A percentile compares a stretch with the other conserved stretches of the same genome.
These are phyloP conservation scores for Penicillium malachiteum DNA, from an alignment of 495 filamentous ascomycete species.

Conservation along the genomic window DNA sequence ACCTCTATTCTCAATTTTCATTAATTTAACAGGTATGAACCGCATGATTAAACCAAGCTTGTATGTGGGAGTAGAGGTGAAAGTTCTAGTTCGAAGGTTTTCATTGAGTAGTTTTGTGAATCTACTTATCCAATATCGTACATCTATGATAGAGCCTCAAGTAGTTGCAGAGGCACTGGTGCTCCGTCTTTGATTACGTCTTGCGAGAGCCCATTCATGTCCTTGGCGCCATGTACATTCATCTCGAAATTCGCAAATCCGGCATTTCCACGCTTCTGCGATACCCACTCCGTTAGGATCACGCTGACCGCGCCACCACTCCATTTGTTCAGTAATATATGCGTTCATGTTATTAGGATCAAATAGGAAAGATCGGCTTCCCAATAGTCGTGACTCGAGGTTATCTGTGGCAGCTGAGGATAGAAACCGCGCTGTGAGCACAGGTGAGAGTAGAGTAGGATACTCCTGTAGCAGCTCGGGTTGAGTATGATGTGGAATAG, in stretches of 20 bases:
- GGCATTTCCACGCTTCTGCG: constrained; percentile 90
- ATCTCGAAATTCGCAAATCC: constrained; percentile 61
- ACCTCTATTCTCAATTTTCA: neutral
- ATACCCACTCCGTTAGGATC: constrained; percentile 76
- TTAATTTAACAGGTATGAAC: neutral
- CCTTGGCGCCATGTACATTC: constrained; percentile 62
- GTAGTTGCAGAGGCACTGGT: constrained; percentile 1
- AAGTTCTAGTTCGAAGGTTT: too few relatives aligned
- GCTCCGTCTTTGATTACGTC: constrained; percentile 26
- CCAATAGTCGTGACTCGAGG: constrained; percentile 52
- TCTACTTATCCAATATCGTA: too few relatives aligned
- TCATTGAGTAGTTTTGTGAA: too few relatives aligned
- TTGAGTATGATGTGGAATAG: constrained; percentile 52
- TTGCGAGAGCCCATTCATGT: constrained; percentile 46
- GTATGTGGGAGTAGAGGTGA: too few relatives aligned
- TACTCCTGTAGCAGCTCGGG: constrained; percentile 58
- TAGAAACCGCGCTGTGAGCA: constrained; percentile 46
- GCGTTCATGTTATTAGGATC: constrained; percentile 58
- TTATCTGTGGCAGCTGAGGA: constrained; percentile 34
- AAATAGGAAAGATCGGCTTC: constrained; percentile 67
- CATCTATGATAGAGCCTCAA: too few relatives aligned
- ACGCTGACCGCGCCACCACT: constrained; percentile 85
- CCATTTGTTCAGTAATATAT: constrained; percentile 69
- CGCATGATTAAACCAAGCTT: too few relatives aligned
- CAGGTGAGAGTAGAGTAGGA: constrained; percentile 43